A percentile compares a stretch with the other conserved stretches of the same genome.
phyloP scores from a whole-genome alignment of 2,329 filamentous ascomycete species.

The Penicillium sp. region DNA sequence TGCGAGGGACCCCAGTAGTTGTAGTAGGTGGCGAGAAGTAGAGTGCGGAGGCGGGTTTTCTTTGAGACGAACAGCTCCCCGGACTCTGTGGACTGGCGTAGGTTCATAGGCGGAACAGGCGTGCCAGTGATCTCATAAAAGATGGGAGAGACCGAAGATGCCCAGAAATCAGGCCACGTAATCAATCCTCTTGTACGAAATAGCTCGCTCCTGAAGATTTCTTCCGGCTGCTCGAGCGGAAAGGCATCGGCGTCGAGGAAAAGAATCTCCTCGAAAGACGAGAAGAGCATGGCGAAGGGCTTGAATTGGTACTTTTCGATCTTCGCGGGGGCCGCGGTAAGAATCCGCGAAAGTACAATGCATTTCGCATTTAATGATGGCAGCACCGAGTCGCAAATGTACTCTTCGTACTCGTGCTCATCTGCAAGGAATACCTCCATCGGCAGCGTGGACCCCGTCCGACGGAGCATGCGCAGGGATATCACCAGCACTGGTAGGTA shows the following conservation, averaged over 20 bases:
- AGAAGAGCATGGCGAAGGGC: constrained; percentile 48
- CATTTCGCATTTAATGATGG: constrained; percentile 43
- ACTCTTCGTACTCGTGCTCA: constrained; percentile 40
- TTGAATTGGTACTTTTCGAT: constrained; percentile 49
- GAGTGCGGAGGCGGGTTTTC: constrained; percentile 42
- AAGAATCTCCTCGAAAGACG: constrained; percentile 48
- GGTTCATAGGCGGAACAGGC: constrained; percentile 27
- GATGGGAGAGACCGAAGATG: constrained; percentile 39
- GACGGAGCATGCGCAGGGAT: constrained; percentile 45
- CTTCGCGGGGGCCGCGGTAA: constrained; percentile 30
- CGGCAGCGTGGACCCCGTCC: constrained; percentile 41
- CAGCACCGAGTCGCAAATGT: constrained; percentile 44
- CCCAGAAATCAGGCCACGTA: constrained; percentile 39
- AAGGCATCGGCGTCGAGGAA: constrained; percentile 50
- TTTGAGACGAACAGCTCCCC: constrained; percentile 51
- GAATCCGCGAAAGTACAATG: constrained; percentile 43
- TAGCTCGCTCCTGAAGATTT: constrained; percentile 40
- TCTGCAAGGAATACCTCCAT: constrained; percentile 46
- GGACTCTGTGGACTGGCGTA: constrained; percentile 44
- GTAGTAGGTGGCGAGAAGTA: constrained; percentile 53
- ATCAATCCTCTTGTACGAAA: constrained; percentile 41
- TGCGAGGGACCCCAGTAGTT: constrained; percentile 52
- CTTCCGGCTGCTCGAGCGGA: constrained; percentile 41
- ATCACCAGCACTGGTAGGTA: constrained; percentile 45
- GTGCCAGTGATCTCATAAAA: constrained; percentile 46